Percentiles rank a stretch among this genome's conserved stretches.
These are phyloP conservation scores for Pyrenophora graminea DNA, from an alignment of 2,329 filamentous ascomycete species.

Conservation along the genomic window DNA sequence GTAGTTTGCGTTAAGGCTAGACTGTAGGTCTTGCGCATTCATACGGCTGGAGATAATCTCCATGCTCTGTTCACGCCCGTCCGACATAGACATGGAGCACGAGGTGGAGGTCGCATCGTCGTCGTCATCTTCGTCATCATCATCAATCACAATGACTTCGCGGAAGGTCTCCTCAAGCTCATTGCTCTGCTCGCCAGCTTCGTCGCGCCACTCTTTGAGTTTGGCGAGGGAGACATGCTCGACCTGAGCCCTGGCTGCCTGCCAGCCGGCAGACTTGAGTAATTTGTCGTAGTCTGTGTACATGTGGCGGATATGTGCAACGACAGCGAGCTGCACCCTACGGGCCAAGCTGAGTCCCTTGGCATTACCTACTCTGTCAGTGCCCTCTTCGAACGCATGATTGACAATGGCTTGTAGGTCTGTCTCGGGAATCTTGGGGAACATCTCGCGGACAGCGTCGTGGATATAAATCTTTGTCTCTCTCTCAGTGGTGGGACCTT, in stretches of 20 bases:
- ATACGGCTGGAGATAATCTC: conserved; percentile 41
- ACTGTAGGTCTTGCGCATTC: conserved; percentile 38
- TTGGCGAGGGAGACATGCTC: conserved; percentile 61
- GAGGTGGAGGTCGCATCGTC: conserved; percentile 26
- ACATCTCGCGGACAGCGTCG: conserved; percentile 64
- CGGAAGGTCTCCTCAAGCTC: conserved; percentile 66
- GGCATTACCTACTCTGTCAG: conserved; percentile 62
- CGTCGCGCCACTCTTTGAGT: conserved; percentile 66
- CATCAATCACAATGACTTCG: conserved; percentile 67
- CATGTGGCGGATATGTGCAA: conserved; percentile 64
- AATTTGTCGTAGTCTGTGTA: conserved; percentile 67
- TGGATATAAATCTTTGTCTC: conserved; percentile 61
- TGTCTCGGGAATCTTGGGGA: conserved; percentile 64
- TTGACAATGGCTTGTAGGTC: conserved; percentile 63
- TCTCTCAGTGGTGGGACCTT: conserved; percentile 35
- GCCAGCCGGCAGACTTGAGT: conserved; percentile 57
- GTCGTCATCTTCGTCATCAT: conserved; percentile 61
- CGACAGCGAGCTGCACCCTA: conserved; percentile 64
- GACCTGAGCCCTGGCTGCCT: conserved; percentile 59
- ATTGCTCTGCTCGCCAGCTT: conserved; percentile 55
- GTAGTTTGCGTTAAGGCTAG: conserved; percentile 24
- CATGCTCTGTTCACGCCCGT: conserved; percentile 38
- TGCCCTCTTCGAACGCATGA: conserved; percentile 64
- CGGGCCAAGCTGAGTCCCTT: conserved; percentile 58
- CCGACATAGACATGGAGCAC: conserved; percentile 27